Evolutionary conservation across 371 early-diverging fungal species (phyloP).

Genomic region (Furculomyces boomerangus): DNA sequence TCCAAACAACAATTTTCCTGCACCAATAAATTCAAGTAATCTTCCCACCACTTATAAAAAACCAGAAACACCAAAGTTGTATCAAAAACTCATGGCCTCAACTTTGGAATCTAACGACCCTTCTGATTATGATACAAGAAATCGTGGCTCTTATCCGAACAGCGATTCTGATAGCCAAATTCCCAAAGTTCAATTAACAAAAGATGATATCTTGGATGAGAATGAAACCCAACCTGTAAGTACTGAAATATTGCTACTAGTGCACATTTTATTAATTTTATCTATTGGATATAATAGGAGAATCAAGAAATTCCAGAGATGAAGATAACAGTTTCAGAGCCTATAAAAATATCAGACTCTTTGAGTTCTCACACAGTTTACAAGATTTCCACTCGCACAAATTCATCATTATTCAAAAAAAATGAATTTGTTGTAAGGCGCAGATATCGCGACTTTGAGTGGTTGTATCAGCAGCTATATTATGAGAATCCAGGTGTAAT

Average conservation of each 20-base stretch:
- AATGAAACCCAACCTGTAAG: too few species aligned
- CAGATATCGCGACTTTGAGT: slow-evolving; percentile 83
- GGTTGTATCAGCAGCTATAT: slow-evolving; percentile 76
- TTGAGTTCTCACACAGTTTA: slow-evolving; percentile 74
- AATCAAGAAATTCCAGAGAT: slow-evolving; percentile 40
- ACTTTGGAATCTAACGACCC: too few species aligned
- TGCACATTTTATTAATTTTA: too few species aligned
- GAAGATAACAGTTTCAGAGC: slow-evolving; percentile 64
- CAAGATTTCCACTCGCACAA: slow-evolving; percentile 72
- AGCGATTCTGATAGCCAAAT: not conserved
- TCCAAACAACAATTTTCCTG: not conserved
- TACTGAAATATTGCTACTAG: too few species aligned
- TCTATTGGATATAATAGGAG: too few species aligned
- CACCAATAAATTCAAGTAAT: too few species aligned
- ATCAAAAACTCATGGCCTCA: too few species aligned
- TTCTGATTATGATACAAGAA: too few species aligned
- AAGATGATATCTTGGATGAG: too few species aligned
- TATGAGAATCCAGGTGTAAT: slow-evolving; percentile 71
- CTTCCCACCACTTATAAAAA: too few species aligned
- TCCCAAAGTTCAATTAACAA: not conserved
- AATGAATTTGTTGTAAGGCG: slow-evolving; percentile 63
- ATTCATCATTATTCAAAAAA: slow-evolving; percentile 47
- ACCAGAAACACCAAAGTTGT: too few species aligned
- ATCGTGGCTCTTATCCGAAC: too few species aligned
- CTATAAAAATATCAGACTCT: slow-evolving; percentile 75